Conservation (phyloP, 1,139 yeast genomes). For the Hansenula lynferdii region DNA sequence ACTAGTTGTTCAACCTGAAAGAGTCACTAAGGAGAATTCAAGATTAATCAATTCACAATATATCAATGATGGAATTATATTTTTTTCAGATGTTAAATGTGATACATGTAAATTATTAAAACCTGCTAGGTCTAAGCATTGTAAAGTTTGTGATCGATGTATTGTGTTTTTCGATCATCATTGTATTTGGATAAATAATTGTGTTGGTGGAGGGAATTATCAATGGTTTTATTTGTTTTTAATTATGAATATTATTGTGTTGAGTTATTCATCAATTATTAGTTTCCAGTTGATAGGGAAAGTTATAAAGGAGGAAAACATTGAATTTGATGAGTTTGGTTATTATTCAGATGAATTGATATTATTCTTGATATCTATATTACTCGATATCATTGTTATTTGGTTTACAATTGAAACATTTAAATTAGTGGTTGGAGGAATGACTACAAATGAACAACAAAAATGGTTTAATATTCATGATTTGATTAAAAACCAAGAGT, state of each 20-base stretch:
- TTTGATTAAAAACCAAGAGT: slow-evolving; percentile 43
- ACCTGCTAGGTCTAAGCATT: slow-evolving; percentile 90
- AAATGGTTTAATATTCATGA: slow-evolving; percentile 80
- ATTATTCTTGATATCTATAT: slow-evolving; percentile 39
- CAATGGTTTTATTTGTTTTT: slow-evolving; percentile 66
- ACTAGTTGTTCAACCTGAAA: slow-evolving; percentile 55
- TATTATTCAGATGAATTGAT: slow-evolving; percentile 6
- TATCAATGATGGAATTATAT: slow-evolving; percentile 16
- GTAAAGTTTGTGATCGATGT: slow-evolving; percentile 69
- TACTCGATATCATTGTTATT: slow-evolving; percentile 47
- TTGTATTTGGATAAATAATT: slow-evolving; percentile 92
- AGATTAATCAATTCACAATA: slow-evolving; percentile 4
- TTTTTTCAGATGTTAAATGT: slow-evolving; percentile 21
- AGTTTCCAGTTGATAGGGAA: slow-evolving; percentile 24
- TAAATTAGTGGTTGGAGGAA: slow-evolving; percentile 65
- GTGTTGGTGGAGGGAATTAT: slow-evolving; percentile 77
- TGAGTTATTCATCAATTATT: slow-evolving; percentile 53
- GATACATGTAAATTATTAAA: slow-evolving; percentile 63
- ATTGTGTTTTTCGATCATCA: slow-evolving; percentile 79
- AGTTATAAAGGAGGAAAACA: slow-evolving; percentile 15
- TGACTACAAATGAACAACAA: slow-evolving; percentile 83
- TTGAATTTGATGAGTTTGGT: slow-evolving; percentile 9
- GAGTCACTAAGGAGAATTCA: slow-evolving; percentile 22
- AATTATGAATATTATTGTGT: slow-evolving; percentile 46
- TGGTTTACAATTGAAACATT: slow-evolving; percentile 62